These are phyloP conservation scores for Phytophthora colocasiae DNA, from an alignment of 352 stramenopile species.

Conservation along the genomic window DNA sequence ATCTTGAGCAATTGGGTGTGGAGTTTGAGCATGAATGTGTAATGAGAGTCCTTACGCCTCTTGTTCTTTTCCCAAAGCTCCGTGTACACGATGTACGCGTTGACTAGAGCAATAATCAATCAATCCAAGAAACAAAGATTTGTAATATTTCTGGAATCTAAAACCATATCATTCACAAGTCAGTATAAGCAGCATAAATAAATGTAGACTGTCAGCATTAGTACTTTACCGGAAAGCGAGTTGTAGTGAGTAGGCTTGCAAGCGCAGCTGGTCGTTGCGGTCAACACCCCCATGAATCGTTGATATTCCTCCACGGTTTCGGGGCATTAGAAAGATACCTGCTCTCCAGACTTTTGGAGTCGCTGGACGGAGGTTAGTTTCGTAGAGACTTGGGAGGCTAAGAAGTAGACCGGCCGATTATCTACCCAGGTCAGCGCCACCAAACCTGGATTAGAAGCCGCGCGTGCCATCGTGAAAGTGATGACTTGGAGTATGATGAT, in stretches of 20 bases:
- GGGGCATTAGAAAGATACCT: too few species aligned
- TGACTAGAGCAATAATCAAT: slow-evolving; percentile 32
- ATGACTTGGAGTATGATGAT: too few species aligned
- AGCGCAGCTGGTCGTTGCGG: too few species aligned
- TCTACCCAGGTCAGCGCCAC: neutral
- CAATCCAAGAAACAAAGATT: slow-evolving; percentile 16
- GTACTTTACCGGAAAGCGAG: too few species aligned
- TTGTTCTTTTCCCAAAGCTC: too few species aligned
- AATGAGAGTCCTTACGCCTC: too few species aligned
- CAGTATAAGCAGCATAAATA: too few species aligned
- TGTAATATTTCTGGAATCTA: slow-evolving; percentile 25
- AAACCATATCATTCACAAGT: too few species aligned
- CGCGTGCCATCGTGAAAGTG: neutral
- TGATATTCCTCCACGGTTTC: too few species aligned
- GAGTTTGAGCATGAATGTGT: neutral
- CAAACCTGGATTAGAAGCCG: neutral
- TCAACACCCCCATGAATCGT: too few species aligned
- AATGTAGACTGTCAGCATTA: too few species aligned
- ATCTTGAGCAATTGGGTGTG: neutral
- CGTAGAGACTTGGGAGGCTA: neutral
- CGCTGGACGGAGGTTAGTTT: neutral
- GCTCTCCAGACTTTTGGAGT: neutral
- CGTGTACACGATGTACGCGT: slow-evolving; percentile 17
- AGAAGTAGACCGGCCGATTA: slow-evolving; percentile 1
- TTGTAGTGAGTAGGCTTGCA: too few species aligned